Base-by-base conservation (phyloP, 2,329 filamentous ascomycete genomes). In the Aspergillus felis region DNA sequence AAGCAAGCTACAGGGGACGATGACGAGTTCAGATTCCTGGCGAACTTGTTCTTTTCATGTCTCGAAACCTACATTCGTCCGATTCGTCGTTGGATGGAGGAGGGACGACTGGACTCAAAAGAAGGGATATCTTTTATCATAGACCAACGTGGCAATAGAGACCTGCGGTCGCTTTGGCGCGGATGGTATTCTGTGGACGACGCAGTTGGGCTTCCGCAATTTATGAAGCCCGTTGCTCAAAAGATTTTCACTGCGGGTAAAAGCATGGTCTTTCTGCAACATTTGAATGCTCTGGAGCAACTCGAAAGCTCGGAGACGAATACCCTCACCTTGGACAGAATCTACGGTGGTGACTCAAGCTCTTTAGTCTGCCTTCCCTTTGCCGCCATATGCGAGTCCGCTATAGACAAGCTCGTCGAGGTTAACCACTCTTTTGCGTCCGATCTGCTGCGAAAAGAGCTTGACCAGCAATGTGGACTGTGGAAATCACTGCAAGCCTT, bases 231-330 rank as follows among this genome's bases (percentile, higher is more conserved):
- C 2, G 84, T 87, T 1, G 85, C 85, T 0, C 76, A 79, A 25
- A 89, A 87, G 60, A 91, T 97, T 41, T 93, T 96, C 66, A 91
- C 87, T 1, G 87, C 91, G 1, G 93, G 93, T 0, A 97, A 97
- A 74, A 95, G 89, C 65, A 87, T 94, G 55, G 85, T 94, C 1
- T 88, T 97, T 48, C 76, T 97, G n/a, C 87, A 87, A 59, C 84
- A 88, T 50, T 79, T 96, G 10, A 86, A 44, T 79, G 82, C 55
- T 79, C 55, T 66, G 4, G 65, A 69, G n/a, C 56, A 53, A 14
- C 28, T 66, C 2, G 63, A 67, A n/a, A 41, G 55, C 9, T 82
- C 58, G 71, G 78, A 51, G 65, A 74, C 51, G 50, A 68, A 65
- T 61, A 56, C 70, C 59, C 50, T 73, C 63, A 53, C 67, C 54